These are phyloP conservation scores for Talaromyces thailandensis DNA, from an alignment of 495 filamentous ascomycete genomes.

Conservation along the genomic window DNA sequence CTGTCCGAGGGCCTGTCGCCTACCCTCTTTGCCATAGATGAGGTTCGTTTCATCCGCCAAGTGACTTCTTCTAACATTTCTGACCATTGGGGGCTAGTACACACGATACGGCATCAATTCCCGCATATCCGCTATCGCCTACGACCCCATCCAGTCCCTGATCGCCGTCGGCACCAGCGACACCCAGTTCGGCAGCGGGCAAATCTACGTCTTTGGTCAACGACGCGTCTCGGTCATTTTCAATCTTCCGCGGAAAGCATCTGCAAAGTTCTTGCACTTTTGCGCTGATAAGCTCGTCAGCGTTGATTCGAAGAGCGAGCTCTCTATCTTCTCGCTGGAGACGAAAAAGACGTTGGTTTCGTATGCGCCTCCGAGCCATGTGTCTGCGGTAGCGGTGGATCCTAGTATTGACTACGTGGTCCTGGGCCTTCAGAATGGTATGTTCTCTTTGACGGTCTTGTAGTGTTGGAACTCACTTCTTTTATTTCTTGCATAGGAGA, in stretches of 20 bases:
- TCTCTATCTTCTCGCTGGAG: constrained; percentile 69
- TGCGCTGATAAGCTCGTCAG: constrained; percentile 71
- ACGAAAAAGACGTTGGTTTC: constrained; percentile 46
- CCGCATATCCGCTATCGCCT: constrained; percentile 72
- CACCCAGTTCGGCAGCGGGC: constrained; percentile 64
- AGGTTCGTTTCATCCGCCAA: constrained; percentile 40
- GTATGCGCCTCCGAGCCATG: constrained; percentile 65
- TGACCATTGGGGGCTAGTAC: constrained; percentile 39
- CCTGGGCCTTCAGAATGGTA: constrained; percentile 63
- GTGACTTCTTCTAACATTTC: constrained; percentile 7
- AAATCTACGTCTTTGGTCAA: constrained; percentile 89
- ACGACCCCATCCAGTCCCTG: constrained; percentile 89
- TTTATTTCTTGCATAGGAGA: constrained; percentile 44
- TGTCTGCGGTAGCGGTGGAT: constrained; percentile 65
- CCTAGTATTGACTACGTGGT: constrained; percentile 88
- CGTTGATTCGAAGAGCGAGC: constrained; percentile 74
- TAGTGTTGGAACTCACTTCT: constrained; percentile 8
- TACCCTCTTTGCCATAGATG: constrained; percentile 71
- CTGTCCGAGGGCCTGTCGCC: constrained; percentile 70
- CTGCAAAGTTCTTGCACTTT: constrained; percentile 64
- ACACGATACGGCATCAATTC: constrained; percentile 81
- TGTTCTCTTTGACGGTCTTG: constrained; percentile 8
- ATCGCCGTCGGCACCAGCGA: constrained; percentile 87
- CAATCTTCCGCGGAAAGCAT: constrained; percentile 53
- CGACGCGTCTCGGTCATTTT: constrained; percentile 65